phyloP scores from a whole-genome alignment of 768 basidiomycete species.

The Boletus speciosus region DNA sequence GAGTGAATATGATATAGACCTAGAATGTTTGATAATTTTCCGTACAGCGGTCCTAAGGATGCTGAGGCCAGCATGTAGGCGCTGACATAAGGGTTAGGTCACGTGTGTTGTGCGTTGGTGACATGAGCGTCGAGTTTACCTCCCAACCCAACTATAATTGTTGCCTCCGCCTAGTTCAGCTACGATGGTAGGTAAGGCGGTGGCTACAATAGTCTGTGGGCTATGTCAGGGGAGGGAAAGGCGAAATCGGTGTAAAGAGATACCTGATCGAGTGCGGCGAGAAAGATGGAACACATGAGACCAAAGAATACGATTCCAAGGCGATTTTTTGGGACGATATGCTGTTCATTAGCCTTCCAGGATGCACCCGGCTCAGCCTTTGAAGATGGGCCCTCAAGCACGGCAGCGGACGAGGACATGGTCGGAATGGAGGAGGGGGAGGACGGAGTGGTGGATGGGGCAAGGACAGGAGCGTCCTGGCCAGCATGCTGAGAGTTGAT shows the following conservation, averaged over 20 bases:
- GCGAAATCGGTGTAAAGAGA: not conserved
- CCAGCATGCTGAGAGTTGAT: not conserved
- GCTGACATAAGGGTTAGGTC: conserved; percentile 20
- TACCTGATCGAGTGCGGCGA: conserved; percentile 49
- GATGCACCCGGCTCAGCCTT: conserved; percentile 28
- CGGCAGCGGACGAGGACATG: conserved; percentile 9
- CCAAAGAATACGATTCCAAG: conserved; percentile 42
- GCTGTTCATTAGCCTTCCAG: conserved; percentile 40
- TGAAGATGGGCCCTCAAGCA: not conserved
- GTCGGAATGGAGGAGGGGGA: not conserved
- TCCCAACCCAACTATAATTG: conserved; percentile 51
- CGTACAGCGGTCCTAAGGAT: conserved; percentile 43
- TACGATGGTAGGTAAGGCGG: conserved; percentile 50
- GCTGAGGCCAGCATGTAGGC: conserved; percentile 47
- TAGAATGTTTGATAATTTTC: conserved; percentile 43
- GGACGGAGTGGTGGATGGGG: not conserved
- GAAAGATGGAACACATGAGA: conserved; percentile 41
- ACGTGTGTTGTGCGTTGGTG: not conserved
- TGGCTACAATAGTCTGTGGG: conserved; percentile 43
- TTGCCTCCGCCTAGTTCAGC: conserved; percentile 41
- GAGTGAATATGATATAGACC: conserved; percentile 19
- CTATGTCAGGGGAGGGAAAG: not conserved
- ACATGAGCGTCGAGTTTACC: conserved; percentile 20
- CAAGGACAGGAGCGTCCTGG: not conserved
- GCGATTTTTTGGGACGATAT: conserved; percentile 42